Percentiles rank a stretch among this genome's conserved stretches.
These are phyloP conservation scores for Neodidymelliopsis sp. DNA, from an alignment of 2,329 filamentous ascomycete species.

Conservation along the genomic window DNA sequence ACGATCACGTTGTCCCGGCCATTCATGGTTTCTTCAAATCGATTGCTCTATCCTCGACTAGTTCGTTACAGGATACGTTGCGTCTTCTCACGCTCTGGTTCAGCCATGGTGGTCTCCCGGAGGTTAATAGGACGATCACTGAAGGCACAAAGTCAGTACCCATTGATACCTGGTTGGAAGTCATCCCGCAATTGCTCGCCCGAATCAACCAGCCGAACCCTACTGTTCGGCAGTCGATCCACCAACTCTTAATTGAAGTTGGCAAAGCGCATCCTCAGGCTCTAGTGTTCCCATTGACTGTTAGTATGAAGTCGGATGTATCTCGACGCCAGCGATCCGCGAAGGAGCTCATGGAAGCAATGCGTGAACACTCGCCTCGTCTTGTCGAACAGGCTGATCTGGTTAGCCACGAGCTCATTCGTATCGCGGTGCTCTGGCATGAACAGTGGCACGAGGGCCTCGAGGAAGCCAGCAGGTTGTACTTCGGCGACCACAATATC, in stretches of 20 bases:
- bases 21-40: slow-evolving; percentile 98
- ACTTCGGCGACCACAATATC: slow-evolving; percentile 97
- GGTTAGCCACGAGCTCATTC: slow-evolving; percentile 95
- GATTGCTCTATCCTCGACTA: slow-evolving; percentile 88
- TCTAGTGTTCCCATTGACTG: slow-evolving; percentile 93
- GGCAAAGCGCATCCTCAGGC: slow-evolving; percentile 95
- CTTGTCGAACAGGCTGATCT: slow-evolving; percentile 95
- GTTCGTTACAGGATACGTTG: slow-evolving; percentile 93
- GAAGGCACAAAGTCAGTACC: slow-evolving; percentile 92
- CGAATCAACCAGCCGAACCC: slow-evolving; percentile 95
- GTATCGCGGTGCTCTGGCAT: slow-evolving; percentile 97
- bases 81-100: slow-evolving; percentile 96
- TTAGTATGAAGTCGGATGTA: slow-evolving; percentile 96
- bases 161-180: slow-evolving; percentile 98
- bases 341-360: slow-evolving; percentile 94
- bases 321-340: slow-evolving; percentile 86
- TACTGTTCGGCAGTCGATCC: slow-evolving; percentile 86
- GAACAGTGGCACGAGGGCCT: slow-evolving; percentile 98
- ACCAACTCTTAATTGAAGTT: slow-evolving; percentile 90
- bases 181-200: slow-evolving; percentile 96
- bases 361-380: slow-evolving; percentile 91
- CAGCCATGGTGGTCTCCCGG: slow-evolving; percentile 83
- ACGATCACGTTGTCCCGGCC: slow-evolving; percentile 91
- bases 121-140: slow-evolving; percentile 87
- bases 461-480: slow-evolving; percentile 93